These are phyloP conservation scores for Suaeda aralocaspica DNA, from an alignment of 148 eudicot genomes.

Conservation along the genomic window DNA sequence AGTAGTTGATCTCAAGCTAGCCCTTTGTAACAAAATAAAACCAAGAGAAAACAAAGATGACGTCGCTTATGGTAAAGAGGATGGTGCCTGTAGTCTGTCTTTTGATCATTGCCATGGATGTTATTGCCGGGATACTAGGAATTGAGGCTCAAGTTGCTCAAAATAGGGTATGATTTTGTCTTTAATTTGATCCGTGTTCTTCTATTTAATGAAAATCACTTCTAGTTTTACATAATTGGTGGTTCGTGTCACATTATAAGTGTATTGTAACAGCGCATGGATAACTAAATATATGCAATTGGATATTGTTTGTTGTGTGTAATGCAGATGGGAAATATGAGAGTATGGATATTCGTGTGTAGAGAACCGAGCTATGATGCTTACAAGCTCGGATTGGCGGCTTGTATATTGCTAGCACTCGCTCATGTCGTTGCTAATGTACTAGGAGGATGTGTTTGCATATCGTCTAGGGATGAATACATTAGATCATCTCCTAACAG, in stretches of 20 bases:
- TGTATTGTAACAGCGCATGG: background rate
- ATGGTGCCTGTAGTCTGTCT: conserved; percentile 55
- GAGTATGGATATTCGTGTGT: conserved; percentile 62
- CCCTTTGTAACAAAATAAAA: background rate
- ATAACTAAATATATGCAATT: no score
- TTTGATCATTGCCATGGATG: conserved; percentile 58
- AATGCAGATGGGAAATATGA: conserved; percentile 48
- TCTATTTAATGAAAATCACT: background rate
- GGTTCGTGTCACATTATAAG: background rate
- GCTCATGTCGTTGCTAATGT: conserved; percentile 66
- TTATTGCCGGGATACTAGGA: conserved; percentile 74
- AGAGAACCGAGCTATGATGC: conserved; percentile 77
- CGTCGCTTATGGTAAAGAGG: conserved; percentile 37
- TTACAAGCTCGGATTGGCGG: conserved; percentile 73
- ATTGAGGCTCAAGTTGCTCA: conserved; percentile 85
- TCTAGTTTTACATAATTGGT: no score
- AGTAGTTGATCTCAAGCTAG: background rate
- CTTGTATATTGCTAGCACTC: conserved; percentile 51
- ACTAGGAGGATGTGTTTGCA: conserved; percentile 74
- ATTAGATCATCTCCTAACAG: conserved; percentile 54
- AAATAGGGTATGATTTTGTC: conserved; percentile 49
- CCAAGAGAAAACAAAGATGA: background rate
- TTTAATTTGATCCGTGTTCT: background rate
- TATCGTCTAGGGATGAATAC: conserved; percentile 56
- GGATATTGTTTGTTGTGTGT: background rate